phyloP scores from a whole-genome alignment of 108 stramenopile genomes.

The Craspedostauros australis region DNA sequence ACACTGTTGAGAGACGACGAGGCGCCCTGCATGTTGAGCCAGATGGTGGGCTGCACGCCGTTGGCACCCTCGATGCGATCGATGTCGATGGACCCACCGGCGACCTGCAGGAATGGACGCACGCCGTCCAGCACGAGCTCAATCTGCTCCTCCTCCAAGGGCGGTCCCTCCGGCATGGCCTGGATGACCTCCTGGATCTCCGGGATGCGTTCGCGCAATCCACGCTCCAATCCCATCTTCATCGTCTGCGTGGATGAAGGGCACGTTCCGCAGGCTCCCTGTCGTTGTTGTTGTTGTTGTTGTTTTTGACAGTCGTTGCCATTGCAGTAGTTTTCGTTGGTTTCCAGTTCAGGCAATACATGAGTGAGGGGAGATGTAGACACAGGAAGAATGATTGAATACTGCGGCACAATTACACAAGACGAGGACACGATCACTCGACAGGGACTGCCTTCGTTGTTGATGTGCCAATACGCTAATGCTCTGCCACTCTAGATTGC shows the following conservation, averaged over 20 bases:
- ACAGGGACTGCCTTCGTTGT: background rate
- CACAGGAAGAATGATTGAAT: no score
- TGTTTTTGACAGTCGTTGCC: background rate
- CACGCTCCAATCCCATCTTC: conserved; percentile 97
- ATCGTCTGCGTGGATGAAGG: conserved; percentile 93
- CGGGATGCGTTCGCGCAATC: conserved; percentile 82
- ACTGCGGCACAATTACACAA: background rate
- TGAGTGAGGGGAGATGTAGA: no score
- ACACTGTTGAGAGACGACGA: conserved; percentile 84
- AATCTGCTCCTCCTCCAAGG: conserved; percentile 68
- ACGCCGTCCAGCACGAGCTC: conserved; percentile 88
- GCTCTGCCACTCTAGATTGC: no score
- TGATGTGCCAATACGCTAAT: no score
- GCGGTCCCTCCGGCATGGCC: conserved; percentile 87
- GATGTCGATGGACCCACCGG: conserved; percentile 83
- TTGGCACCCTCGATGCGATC: conserved; percentile 69
- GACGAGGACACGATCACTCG: conserved; percentile 1
- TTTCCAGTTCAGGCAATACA: background rate
- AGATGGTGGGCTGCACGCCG: conserved; percentile 77
- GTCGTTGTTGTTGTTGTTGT: background rate
- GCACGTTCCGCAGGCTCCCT: conserved; percentile 97
- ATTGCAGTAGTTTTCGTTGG: background rate
- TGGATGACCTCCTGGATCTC: conserved; percentile 97
- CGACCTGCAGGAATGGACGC: conserved; percentile 91
- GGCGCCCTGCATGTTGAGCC: conserved; percentile 85